Conservation (phyloP, 371 early-diverging fungal genomes). For the Mucor saturninus region DNA sequence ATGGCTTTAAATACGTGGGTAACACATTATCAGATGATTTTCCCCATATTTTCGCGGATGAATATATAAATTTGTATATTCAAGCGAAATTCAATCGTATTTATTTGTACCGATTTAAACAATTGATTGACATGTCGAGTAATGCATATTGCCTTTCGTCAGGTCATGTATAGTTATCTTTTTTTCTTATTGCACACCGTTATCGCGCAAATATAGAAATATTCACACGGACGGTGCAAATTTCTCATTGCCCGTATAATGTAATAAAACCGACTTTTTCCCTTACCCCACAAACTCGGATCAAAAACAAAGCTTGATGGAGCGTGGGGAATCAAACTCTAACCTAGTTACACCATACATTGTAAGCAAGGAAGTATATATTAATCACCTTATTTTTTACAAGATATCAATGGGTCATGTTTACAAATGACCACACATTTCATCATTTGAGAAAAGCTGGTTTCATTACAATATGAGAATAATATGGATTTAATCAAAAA, state of each 20-base stretch:
- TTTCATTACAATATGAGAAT: not conserved
- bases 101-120: conserved; percentile 4
- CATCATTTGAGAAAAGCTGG: too few relatives aligned
- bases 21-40: not conserved
- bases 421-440: too few relatives aligned
- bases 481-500: not conserved
- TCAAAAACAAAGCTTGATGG: too few relatives aligned
- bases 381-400: too few relatives aligned
- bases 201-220: not conserved
- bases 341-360: not conserved
- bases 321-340: conserved; percentile 3
- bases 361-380: not conserved
- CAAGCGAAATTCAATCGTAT: conserved; percentile 4
- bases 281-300: not conserved
- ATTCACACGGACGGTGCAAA: not conserved
- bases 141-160: not conserved
- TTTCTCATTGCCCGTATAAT: too few relatives aligned
- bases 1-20: not conserved
- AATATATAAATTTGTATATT: conserved; percentile 5
- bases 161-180: not conserved
- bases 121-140: not conserved
- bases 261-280: not conserved
- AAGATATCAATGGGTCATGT: too few relatives aligned
- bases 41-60: not conserved
- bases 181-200: not conserved